Evolutionary conservation across 2,329 filamentous ascomycete species (phyloP), one percentile per base, ranked within the genome.

Genomic region (Diplodia corticola): DNA sequence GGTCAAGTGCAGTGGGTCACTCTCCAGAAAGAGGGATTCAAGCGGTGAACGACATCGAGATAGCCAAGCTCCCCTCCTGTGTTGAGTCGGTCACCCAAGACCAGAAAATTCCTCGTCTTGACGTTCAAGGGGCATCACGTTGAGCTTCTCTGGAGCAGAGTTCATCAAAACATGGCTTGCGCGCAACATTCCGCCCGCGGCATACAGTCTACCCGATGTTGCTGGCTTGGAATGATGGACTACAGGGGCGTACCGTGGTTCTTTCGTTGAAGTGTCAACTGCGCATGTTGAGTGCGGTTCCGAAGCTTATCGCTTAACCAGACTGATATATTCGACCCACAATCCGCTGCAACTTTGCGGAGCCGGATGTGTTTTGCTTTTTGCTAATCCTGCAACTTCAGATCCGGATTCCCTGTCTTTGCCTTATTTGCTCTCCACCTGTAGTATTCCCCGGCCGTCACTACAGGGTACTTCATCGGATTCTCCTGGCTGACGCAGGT

Each of bases 361-460:
- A n/a, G 10, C 12, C 10, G 33, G 7, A 12, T 35, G 7, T 12
- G 33, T 35, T 35, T 12, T 10, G 17, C 40, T 20, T 20, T 9
- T 20, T 13, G 40, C 40, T 20, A n/a, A 20, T 44, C 40, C 37
- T 46, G 24, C 37, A 61, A 33, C 44, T 63, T 30, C 46, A 63
- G 22, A 6, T 53, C 60, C n/a, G 30, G 22, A 17, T 63, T 44
- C 13, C 49, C 60, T 2, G 30, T 53, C 24, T 63, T 63, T 5
- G 60, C 60, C 35, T 63, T 63, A 7, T 57, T 67, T n/a, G 68
- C 64, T 35, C 67, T 54, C 65, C 67, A 68, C 9, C 24, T 50
- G 40, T 74, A 77, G 64, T 78, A 77, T 44, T 78, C 75, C 1
- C 74, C 76, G 2, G 72, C 72, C 3, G 73, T 78, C 70, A 77